Base-by-base conservation (phyloP, 495 filamentous ascomycete species). In the Aspergillus egyptiacus region DNA sequence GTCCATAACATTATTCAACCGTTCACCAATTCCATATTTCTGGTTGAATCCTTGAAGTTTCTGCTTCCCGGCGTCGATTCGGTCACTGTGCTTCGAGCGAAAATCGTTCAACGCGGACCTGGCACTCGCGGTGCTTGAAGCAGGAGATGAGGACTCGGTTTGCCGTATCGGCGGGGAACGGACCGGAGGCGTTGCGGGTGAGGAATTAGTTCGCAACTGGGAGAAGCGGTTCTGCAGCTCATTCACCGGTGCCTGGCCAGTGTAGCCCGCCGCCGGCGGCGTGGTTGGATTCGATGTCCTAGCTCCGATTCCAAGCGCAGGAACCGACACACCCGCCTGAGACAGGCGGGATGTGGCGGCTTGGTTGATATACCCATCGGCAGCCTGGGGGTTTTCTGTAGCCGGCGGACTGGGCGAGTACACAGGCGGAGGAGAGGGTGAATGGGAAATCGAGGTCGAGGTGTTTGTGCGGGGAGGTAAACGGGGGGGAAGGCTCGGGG, bases 301-400 rank as follows among this genome's bases (percentile, higher is more conserved):
- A 15, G 5, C 18, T 6, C 82, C 82, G 51, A 95, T 94, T 13
- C 85, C 85, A 33, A 96, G 72, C 0, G 77, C 86, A 1, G 91
- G 88, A 2, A 96, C 89, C 0, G 83, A 87, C 34, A 96, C 74
- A 3, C 91, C 91, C 5, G 90, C 84, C 45, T 80, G 77, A 14
- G 83, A 77, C 6, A 97, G 73, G 18, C 89, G 76, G 28, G 69
- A 72, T 27, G 86, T 59, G 14, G 89, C 79, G 2, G 71, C 77
- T 58, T 87, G 84, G 49, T 91, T 91, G 19, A 91, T 57, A 61
- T 75, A 61, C 59, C 69, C 60, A 44, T 72, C 53, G 46, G 58
- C 56, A 28, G 42, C 47, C 18, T 44, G 43, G 25, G 44, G 46
- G 18, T 52, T 46, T 33, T 53, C 37, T 54, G 66, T 34, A 20